A percentile compares a stretch with the other conserved stretches of the same genome.
These are phyloP conservation scores for Alliaria petiolata DNA, from an alignment of 345 rosid genomes.

Conservation along the genomic window DNA sequence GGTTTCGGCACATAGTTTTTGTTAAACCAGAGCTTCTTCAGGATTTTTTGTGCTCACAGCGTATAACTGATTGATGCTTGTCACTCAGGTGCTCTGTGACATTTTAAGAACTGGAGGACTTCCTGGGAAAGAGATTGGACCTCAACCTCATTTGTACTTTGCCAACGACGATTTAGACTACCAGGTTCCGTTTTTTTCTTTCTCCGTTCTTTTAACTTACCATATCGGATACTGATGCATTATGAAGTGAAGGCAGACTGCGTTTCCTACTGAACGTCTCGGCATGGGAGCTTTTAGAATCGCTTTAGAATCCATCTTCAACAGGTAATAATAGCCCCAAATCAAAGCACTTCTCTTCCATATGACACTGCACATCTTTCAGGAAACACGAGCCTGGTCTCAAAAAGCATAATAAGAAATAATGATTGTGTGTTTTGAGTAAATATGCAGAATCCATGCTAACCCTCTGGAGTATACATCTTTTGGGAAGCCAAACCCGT, in stretches of 20 bases:
- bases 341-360: neutral
- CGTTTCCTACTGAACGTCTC: constrained; percentile 80
- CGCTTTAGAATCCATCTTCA: constrained; percentile 76
- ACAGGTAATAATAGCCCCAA: constrained; percentile 55
- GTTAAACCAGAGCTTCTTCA: neutral
- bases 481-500: constrained; percentile 83
- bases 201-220: neutral
- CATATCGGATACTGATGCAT: constrained; percentile 34
- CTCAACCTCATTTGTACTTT: constrained; percentile 65
- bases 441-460: constrained; percentile 50
- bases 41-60: neutral
- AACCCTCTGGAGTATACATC: constrained; percentile 51
- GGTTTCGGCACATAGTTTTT: neutral
- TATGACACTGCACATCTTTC: neutral
- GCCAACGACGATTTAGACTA: constrained; percentile 84
- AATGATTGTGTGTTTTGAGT: neutral
- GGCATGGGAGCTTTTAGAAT: constrained; percentile 95
- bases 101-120: constrained; percentile 85
- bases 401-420: neutral
- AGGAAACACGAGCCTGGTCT: neutral
- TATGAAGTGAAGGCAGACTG: constrained; percentile 51
- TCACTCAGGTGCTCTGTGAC: constrained; percentile 76
- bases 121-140: constrained; percentile 61
- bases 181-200: constrained; percentile 43
- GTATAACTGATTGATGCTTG: neutral